Evolutionary conservation across 1,284 basidiomycete genomes (phyloP).

Genomic region (Kwoniella shivajii): DNA sequence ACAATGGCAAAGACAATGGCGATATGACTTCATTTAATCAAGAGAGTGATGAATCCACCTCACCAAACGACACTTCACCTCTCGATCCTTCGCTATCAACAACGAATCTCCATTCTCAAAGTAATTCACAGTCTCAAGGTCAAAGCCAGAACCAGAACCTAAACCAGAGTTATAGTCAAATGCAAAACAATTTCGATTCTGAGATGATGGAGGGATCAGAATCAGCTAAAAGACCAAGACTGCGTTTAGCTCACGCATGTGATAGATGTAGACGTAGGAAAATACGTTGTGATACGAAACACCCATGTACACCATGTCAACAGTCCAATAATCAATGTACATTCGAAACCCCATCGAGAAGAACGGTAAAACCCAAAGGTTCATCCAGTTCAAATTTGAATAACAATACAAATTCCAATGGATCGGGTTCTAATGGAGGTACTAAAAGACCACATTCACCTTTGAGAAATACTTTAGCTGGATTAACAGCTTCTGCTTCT

Average conservation of each 20-base stretch:
- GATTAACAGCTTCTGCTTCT: conserved; percentile 1
- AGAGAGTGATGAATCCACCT: background rate
- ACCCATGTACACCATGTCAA: conserved; percentile 55
- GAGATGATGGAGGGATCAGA: conserved; percentile 12
- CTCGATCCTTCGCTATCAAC: background rate
- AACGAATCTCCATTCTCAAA: background rate
- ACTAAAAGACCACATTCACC: conserved; percentile 41
- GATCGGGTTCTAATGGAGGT: conserved; percentile 10
- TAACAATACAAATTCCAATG: background rate
- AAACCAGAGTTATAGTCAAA: background rate
- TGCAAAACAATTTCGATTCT: background rate
- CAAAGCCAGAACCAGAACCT: background rate
- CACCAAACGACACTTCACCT: background rate
- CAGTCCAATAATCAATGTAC: conserved; percentile 53
- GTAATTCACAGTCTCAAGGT: too few relatives aligned
- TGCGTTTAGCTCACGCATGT: conserved; percentile 51
- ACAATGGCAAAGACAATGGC: background rate
- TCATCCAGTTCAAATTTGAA: background rate
- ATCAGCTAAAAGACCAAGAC: conserved; percentile 47
- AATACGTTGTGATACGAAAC: conserved; percentile 54
- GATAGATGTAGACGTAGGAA: conserved; percentile 50
- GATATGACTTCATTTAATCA: background rate
- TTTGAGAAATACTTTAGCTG: conserved; percentile 6
- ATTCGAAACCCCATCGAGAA: conserved; percentile 53
- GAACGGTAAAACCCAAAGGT: conserved; percentile 47